A percentile compares a stretch with the other conserved stretches of the same genome.
These are phyloP conservation scores for Mycena albidolilacea DNA, from an alignment of 768 basidiomycete species.

Conservation along the genomic window DNA sequence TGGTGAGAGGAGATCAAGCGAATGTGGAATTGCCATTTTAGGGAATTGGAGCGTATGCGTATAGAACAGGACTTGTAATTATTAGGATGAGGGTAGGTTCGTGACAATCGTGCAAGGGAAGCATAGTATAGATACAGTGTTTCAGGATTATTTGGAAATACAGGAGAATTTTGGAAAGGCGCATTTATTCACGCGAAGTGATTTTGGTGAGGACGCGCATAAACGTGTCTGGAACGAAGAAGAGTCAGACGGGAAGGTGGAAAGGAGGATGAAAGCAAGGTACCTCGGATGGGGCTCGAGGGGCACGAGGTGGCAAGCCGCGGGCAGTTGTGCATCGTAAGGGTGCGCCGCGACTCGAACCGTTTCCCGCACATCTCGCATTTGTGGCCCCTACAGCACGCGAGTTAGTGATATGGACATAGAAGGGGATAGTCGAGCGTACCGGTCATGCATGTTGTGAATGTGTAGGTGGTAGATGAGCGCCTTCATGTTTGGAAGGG, in stretches of 20 bases:
- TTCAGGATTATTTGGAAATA: constrained; percentile 15
- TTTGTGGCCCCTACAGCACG: constrained; percentile 27
- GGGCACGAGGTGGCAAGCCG: constrained; percentile 34
- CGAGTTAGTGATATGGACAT: constrained; percentile 13
- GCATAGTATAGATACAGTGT: constrained; percentile 18
- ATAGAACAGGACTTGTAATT: background rate
- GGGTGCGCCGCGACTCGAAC: constrained; percentile 28
- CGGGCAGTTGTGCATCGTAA: constrained; percentile 33
- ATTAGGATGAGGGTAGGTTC: background rate
- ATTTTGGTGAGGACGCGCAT: constrained; percentile 39
- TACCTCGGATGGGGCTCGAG: constrained; percentile 51
- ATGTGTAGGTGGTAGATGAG: constrained; percentile 70
- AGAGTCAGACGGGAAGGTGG: background rate
- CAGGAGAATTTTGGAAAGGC: background rate
- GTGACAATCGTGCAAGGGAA: background rate
- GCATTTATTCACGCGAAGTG: constrained; percentile 35
- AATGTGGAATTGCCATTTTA: constrained; percentile 18
- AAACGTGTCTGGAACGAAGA: constrained; percentile 35
- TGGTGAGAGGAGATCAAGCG: constrained; percentile 5
- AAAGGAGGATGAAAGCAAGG: constrained; percentile 14
- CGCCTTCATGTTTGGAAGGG: constrained; percentile 57
- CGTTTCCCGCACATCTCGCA: constrained; percentile 33
- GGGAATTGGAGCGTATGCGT: background rate
- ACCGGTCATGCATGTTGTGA: constrained; percentile 66
- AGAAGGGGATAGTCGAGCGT: constrained; percentile 31